Base-by-base conservation (phyloP, 805 yeast species). In the Jamesozyma hellenica region DNA sequence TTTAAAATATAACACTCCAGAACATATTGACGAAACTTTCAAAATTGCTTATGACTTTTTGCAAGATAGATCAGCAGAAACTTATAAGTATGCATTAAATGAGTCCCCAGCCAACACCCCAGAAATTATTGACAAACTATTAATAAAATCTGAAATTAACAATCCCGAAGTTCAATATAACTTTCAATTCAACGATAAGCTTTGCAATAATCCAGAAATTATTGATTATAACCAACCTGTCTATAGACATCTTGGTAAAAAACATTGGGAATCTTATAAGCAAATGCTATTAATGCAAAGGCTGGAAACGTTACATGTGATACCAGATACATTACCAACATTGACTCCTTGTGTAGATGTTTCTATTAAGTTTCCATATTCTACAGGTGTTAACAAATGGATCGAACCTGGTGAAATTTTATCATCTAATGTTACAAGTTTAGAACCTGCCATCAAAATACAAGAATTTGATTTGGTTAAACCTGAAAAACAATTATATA, bases 271-370 rank as follows among this genome's bases (percentile, higher is more conserved):
- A 56, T 51, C 58, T 4, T 68, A 78, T 46, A 79, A 75, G 33
- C 75, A 76, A 61, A 82, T 86, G 84, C 56, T 85, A 38, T 67
- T 80, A 39, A 85, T 92, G 92, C 96, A 92, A 66, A 77, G 97
- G 66, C 63, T 92, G 39, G 98, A 92, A 64, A 77, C 82, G 41
- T 65, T 86, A 49, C 73, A 72, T 32, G 85, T 85, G 32, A 83
- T 92, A 43, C 98, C 98, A 13, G 98, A 92, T 58, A 88, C 97
- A 3, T 58, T 92, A 60, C 92, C 96, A 21, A 87, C 96, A 2
- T 62, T 92, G 42, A 79, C 73, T 9, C 97, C 97, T 15, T 65
- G 70, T 46, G 90, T 75, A 14, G 86, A 82, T 38, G 83, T 90
- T 5, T 68, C 74, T 34, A 54, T 92, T 34, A 77, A 77, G 62